These are phyloP conservation scores for Aspergillus clavatus DNA, from an alignment of 2,329 filamentous ascomycete species.

Conservation along the genomic window DNA sequence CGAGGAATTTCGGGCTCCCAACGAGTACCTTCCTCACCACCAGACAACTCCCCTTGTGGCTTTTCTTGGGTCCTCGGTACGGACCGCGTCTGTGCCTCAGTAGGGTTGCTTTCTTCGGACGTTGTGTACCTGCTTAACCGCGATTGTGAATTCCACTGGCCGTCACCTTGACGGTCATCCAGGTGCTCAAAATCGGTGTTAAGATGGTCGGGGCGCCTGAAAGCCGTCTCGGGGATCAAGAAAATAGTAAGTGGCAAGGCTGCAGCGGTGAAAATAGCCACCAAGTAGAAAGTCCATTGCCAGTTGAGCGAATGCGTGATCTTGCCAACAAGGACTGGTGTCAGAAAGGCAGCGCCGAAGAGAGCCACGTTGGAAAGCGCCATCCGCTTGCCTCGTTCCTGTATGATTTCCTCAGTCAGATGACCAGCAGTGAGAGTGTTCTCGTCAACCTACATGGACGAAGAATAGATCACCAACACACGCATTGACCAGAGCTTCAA, in stretches of 20 bases:
- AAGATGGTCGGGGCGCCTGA: conserved; percentile 58
- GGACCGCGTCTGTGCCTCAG: conserved; percentile 7
- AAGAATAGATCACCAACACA: conserved; percentile 86
- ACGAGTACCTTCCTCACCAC: conserved; percentile 4
- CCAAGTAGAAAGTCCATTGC: conserved; percentile 83
- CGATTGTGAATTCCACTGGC: conserved; percentile 11
- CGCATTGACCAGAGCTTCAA: conserved; percentile 84
- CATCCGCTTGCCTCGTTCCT: conserved; percentile 80
- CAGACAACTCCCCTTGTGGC: not conserved
- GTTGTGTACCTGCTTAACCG: conserved; percentile 2
- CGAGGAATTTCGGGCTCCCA: conserved; percentile 29
- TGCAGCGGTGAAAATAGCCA: conserved; percentile 73
- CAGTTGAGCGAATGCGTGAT: conserved; percentile 74
- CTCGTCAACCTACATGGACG: conserved; percentile 61
- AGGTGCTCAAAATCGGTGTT: conserved; percentile 62
- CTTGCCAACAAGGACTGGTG: conserved; percentile 85
- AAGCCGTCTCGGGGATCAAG: conserved; percentile 82
- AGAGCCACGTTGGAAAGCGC: conserved; percentile 69
- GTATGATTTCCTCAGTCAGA: not conserved
- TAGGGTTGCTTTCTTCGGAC: conserved; percentile 9
- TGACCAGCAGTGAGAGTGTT: not conserved
- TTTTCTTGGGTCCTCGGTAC: conserved; percentile 1
- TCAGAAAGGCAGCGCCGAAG: conserved; percentile 68
- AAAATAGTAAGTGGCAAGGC: conserved; percentile 69
- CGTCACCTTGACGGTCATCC: conserved; percentile 9